Conservation (phyloP, 805 yeast genomes). For the Cyberlindnera bimundalis region DNA sequence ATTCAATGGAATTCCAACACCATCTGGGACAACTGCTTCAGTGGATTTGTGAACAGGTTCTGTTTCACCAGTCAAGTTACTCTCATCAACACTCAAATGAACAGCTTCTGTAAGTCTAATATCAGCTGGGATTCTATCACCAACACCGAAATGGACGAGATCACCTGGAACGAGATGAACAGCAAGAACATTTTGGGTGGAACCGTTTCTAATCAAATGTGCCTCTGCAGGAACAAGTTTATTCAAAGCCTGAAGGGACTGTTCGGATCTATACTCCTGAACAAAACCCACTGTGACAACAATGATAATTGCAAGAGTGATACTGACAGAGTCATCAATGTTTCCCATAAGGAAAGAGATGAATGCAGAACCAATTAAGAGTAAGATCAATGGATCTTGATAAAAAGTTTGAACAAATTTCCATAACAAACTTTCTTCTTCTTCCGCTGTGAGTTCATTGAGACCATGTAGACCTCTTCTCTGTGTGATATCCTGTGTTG, state of each 20-base stretch:
- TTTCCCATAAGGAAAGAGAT: slow-evolving; percentile 93
- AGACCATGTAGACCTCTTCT: slow-evolving; percentile 75
- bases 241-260: slow-evolving; percentile 88
- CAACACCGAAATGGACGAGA: slow-evolving; percentile 81
- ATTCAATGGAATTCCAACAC: slow-evolving; percentile 48
- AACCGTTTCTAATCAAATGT: slow-evolving; percentile 79
- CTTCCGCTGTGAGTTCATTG: slow-evolving; percentile 76
- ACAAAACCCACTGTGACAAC: slow-evolving; percentile 97
- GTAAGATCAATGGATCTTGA: slow-evolving; percentile 85
- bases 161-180: slow-evolving; percentile 94
- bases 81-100: slow-evolving; percentile 85
- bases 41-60: slow-evolving; percentile 72
- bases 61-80: slow-evolving; percentile 94
- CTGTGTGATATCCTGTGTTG: slow-evolving; percentile 64
- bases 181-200: slow-evolving; percentile 79
- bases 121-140: slow-evolving; percentile 97
- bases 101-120: slow-evolving; percentile 74
- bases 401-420: slow-evolving; percentile 79
- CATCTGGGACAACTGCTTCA: slow-evolving; percentile 39
- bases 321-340: slow-evolving; percentile 91
- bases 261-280: slow-evolving; percentile 94
- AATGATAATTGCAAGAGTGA: slow-evolving; percentile 85
- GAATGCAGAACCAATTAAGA: slow-evolving; percentile 86
- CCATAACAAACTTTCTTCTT: slow-evolving; percentile 64
- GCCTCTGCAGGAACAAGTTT: slow-evolving; percentile 97